Conservation (phyloP, 2,329 filamentous ascomycete genomes). For the Cercospora sp. region DNA sequence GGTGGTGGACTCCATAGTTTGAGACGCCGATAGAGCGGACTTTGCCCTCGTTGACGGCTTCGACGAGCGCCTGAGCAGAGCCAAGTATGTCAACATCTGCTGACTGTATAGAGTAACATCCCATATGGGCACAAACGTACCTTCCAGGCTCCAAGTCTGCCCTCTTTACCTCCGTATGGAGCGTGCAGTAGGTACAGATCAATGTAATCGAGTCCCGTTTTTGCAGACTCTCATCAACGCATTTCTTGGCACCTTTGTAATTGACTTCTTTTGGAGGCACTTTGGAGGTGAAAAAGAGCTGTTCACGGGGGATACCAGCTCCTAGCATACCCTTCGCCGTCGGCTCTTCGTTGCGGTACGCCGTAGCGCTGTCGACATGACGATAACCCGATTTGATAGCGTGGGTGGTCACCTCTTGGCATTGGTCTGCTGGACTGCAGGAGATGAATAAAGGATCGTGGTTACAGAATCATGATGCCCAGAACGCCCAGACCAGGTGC, state of each 20-base stretch:
- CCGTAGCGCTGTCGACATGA: conserved; percentile 62
- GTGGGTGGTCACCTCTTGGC: conserved; percentile 60
- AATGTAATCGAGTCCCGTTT: conserved; percentile 53
- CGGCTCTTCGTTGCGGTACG: conserved; percentile 60
- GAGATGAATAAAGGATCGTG: background rate
- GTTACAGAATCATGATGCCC: background rate
- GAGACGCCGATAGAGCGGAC: conserved; percentile 56
- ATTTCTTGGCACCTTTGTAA: conserved; percentile 65
- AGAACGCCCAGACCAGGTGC: background rate
- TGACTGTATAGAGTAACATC: background rate
- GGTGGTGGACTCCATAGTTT: conserved; percentile 58
- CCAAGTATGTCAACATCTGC: background rate
- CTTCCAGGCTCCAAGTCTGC: conserved; percentile 53
- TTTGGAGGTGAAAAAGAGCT: conserved; percentile 66
- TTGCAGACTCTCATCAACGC: conserved; percentile 64
- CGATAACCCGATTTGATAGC: conserved; percentile 59
- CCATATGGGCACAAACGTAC: background rate
- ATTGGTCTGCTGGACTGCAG: conserved; percentile 51
- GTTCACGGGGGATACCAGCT: conserved; percentile 54
- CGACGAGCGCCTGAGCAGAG: conserved; percentile 52
- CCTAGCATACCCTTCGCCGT: conserved; percentile 55
- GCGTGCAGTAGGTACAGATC: conserved; percentile 55
- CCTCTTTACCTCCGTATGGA: conserved; percentile 55
- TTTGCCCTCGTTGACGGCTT: conserved; percentile 54
- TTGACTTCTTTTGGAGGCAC: conserved; percentile 54